These are phyloP conservation scores for Acacia melanoxylon DNA, from an alignment of 306 rosid species.

Conservation along the genomic window DNA sequence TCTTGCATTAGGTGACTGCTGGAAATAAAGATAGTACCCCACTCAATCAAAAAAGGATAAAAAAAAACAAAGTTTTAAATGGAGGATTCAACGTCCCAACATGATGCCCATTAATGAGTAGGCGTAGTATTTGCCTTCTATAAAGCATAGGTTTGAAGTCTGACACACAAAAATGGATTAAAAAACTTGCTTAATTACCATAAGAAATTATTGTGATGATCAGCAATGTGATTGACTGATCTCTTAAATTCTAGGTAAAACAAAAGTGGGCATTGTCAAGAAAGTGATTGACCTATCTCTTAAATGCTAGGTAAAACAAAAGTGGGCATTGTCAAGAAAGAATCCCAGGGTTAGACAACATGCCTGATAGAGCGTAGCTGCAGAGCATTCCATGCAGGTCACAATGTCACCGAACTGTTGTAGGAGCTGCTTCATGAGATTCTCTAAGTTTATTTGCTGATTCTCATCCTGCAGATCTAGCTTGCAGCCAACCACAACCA, in stretches of 20 bases:
- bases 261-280: conserved; percentile 19
- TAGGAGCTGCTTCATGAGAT: conserved; percentile 41
- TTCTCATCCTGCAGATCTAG: conserved; percentile 46
- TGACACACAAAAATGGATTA: conserved; percentile 10
- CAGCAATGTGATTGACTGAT: conserved; percentile 3
- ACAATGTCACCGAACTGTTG: conserved; percentile 34
- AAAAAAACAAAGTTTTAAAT: not conserved
- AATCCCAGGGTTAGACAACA: conserved; percentile 12
- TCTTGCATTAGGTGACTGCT: conserved; percentile 13
- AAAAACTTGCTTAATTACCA: conserved; percentile 8
- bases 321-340: conserved; percentile 12
- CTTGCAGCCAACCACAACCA: conserved; percentile 52
- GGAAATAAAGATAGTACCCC: not conserved
- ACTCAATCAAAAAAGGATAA: too few relatives aligned
- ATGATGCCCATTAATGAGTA: not conserved
- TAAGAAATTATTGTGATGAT: conserved; percentile 4
- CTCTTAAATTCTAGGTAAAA: not conserved
- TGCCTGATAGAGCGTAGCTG: conserved; percentile 51
- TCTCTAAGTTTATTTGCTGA: conserved; percentile 49
- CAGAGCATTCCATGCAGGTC: conserved; percentile 55
- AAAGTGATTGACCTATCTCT: not conserved
- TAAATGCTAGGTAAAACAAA: conserved; percentile 5
- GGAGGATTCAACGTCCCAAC: not conserved
- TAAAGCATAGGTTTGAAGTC: conserved; percentile 14
- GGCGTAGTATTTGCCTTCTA: conserved; percentile 5